Conservation (phyloP, 352 stramenopile genomes). For the Peronospora farinosa region DNA sequence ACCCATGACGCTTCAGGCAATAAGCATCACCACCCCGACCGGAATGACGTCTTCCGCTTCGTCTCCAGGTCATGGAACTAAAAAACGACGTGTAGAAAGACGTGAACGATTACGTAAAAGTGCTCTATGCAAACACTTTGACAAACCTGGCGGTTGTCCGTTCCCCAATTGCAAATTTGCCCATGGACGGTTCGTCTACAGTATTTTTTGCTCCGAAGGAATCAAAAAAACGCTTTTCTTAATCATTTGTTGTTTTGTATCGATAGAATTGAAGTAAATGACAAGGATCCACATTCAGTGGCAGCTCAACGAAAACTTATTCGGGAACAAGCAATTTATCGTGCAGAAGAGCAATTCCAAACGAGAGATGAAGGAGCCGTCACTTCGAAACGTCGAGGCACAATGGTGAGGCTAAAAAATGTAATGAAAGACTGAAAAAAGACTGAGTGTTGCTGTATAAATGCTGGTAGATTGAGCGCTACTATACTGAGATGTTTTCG, state of each 20-base stretch:
- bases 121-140: conserved; percentile 80
- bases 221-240: too few species aligned
- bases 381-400: conserved; percentile 46
- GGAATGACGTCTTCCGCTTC: conserved; percentile 1
- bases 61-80: conserved; percentile 23
- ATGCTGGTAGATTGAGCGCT: conserved; percentile 61
- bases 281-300: conserved; percentile 51
- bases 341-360: conserved; percentile 61
- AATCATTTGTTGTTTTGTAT: background rate
- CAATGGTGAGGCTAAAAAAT: conserved; percentile 45
- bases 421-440: background rate
- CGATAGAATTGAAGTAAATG: conserved; percentile 43
- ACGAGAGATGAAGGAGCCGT: conserved; percentile 29
- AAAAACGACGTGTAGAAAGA: conserved; percentile 62
- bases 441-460: background rate
- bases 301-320: conserved; percentile 76
- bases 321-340: conserved; percentile 61
- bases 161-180: conserved; percentile 82
- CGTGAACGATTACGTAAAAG: conserved; percentile 69
- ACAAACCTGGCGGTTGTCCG: conserved; percentile 75
- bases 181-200: conserved; percentile 48
- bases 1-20: conserved; percentile 3
- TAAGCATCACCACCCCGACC: background rate
- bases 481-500: conserved; percentile 83
- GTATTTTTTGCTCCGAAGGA: too few species aligned